Conservation (phyloP, 2,329 filamentous ascomycete genomes). For the Venturiaceae sp. region DNA sequence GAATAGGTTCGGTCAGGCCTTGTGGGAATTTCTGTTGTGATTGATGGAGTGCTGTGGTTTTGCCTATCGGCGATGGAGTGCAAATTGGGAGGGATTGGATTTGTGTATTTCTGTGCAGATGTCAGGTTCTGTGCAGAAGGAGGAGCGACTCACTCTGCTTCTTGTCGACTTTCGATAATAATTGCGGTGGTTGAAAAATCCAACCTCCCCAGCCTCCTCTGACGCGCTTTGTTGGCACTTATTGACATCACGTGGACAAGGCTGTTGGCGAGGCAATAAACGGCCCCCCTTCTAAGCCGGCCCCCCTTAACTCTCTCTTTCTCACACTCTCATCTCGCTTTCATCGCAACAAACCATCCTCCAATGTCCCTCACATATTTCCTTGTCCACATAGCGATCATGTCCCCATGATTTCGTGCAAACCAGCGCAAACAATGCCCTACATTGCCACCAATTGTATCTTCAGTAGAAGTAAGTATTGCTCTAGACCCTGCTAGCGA, state of each 20-base stretch:
- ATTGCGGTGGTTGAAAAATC: neutral
- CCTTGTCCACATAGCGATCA: neutral
- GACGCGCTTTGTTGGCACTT: neutral
- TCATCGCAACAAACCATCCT: neutral
- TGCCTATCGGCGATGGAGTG: neutral
- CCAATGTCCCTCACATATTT: neutral
- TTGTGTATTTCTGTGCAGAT: neutral
- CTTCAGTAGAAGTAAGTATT: too few relatives aligned
- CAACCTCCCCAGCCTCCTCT: neutral
- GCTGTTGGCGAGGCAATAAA: neutral
- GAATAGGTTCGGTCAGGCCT: neutral
- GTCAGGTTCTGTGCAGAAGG: neutral
- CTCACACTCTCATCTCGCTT: neutral
- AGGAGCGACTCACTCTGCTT: neutral
- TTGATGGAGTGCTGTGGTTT: neutral
- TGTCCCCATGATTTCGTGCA: too few relatives aligned
- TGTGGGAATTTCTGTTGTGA: neutral
- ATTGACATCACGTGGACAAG: neutral
- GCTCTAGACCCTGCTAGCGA: too few relatives aligned
- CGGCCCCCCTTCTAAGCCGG: too few relatives aligned
- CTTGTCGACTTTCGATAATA: neutral
- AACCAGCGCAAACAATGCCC: too few relatives aligned
- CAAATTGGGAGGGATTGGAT: neutral
- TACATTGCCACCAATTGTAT: too few relatives aligned
- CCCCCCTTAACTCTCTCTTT: neutral